Evolutionary conservation across 148 eudicot species (phyloP).

Genomic region (Limonium bicolor): DNA sequence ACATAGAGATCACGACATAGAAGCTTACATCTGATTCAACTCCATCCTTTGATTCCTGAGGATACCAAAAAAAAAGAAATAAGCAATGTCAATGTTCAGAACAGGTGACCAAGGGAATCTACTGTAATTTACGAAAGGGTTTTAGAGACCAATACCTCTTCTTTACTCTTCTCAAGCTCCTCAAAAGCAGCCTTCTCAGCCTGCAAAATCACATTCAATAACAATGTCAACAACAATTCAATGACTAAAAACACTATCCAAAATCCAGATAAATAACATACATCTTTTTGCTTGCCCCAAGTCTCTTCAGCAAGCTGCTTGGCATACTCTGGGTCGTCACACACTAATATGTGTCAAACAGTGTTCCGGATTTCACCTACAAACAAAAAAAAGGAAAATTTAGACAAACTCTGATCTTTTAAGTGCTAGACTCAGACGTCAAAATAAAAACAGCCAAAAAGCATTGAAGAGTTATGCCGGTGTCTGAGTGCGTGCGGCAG

Average conservation of each 20-base stretch:
- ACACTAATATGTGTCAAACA: conserved; percentile 83
- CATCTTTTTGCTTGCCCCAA: conserved; percentile 95
- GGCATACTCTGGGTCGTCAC: conserved; percentile 87
- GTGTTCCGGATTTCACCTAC: conserved; percentile 96
- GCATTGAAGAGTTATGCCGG: too few species aligned
- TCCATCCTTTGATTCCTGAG: conserved; percentile 61
- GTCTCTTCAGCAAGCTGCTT: conserved; percentile 79
- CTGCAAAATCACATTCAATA: conserved; percentile 17
- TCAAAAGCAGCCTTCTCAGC: conserved; percentile 92
- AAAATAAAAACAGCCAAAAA: too few species aligned
- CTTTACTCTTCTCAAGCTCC: conserved; percentile 74
- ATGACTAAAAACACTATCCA: too few species aligned
- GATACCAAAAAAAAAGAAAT: not conserved
- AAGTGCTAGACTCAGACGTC: too few species aligned
- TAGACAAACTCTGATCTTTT: too few species aligned
- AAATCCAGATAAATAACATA: too few species aligned
- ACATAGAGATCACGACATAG: not conserved
- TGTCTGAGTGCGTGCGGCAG: too few species aligned
- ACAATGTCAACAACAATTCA: not conserved
- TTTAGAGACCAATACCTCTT: too few species aligned
- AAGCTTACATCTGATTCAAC: conserved; percentile 76
- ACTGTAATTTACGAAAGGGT: not conserved
- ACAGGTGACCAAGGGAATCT: not conserved
- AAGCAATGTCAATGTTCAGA: not conserved
- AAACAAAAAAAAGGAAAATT: too few species aligned